Percentiles rank a stretch among this genome's conserved stretches.
Conservation (phyloP, 2,329 filamentous ascomycete species). For the Claviceps pazoutovae region DNA sequence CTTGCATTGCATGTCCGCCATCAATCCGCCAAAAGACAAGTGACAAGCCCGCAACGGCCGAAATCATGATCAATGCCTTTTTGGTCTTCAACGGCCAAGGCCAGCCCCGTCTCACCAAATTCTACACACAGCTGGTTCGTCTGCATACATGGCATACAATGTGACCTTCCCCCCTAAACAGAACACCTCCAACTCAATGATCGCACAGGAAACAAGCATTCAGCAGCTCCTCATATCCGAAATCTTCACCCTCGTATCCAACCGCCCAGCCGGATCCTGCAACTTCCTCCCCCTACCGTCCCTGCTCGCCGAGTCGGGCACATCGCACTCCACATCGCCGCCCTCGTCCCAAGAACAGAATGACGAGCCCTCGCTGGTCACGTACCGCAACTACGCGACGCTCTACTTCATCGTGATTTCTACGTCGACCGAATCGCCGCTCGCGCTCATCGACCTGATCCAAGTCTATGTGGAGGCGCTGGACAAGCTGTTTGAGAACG, state of each 20-base stretch:
- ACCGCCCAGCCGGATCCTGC: constrained; percentile 81
- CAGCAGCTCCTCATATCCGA: constrained; percentile 94
- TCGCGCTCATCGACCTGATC: constrained; percentile 90
- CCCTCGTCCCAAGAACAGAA: constrained; percentile 54
- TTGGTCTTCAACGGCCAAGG: constrained; percentile 98
- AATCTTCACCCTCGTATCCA: constrained; percentile 91
- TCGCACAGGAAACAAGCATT: constrained; percentile 74
- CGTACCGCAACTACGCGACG: constrained; percentile 95
- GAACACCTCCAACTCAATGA: neutral
- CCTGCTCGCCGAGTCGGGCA: constrained; percentile 46
- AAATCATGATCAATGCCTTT: constrained; percentile 89
- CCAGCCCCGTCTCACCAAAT: constrained; percentile 91
- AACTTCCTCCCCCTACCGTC: constrained; percentile 83
- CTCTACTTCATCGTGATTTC: constrained; percentile 98
- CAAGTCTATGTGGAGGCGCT: constrained; percentile 96
- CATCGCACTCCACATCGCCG: constrained; percentile 35
- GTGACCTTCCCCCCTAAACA: neutral
- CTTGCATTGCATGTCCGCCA: neutral
- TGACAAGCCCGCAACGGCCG: neutral
- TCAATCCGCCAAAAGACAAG: neutral
- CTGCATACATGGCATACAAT: neutral
- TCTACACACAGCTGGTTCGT: constrained; percentile 84
- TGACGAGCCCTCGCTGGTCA: constrained; percentile 87
- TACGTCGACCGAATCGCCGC: constrained; percentile 87
- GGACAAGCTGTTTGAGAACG: constrained; percentile 92